Evolutionary conservation across 2,329 filamentous ascomycete species (phyloP).

Genomic region (Sporothrix phasma): DNA sequence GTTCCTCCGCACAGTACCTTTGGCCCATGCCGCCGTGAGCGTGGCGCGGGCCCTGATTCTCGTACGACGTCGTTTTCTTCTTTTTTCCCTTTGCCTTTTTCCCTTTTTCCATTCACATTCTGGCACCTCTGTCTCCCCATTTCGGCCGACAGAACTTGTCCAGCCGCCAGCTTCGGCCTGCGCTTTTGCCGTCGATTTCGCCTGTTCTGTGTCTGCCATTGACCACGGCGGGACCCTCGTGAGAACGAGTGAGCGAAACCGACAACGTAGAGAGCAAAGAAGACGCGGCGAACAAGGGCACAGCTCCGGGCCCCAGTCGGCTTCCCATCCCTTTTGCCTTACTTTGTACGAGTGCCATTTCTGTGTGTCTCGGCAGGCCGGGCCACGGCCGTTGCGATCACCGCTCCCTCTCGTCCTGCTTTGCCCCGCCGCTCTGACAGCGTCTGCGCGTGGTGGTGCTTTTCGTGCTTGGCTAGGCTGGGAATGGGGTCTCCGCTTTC

Average conservation of each 20-base stretch:
- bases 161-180: conserved; percentile 3
- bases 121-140: background rate
- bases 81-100: background rate
- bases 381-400: background rate
- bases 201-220: too few relatives aligned
- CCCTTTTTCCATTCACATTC: background rate
- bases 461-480: background rate
- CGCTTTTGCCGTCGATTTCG: background rate
- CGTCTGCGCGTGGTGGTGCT: background rate
- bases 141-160: background rate
- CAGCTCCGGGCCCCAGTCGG: background rate
- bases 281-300: background rate
- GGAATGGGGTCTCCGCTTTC: conserved; percentile 1
- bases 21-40: background rate
- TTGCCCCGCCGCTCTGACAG: background rate
- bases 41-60: background rate
- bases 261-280: background rate
- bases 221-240: background rate
- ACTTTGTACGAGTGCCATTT: background rate
- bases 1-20: background rate
- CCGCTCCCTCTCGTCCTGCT: background rate
- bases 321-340: background rate
- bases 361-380: background rate
- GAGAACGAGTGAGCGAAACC: background rate
- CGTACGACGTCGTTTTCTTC: background rate